Evolutionary conservation across 78 protist genomes (phyloP), one percentile per base, ranked within the genome.

Genomic region (Dictyostelium capitatum): DNA sequence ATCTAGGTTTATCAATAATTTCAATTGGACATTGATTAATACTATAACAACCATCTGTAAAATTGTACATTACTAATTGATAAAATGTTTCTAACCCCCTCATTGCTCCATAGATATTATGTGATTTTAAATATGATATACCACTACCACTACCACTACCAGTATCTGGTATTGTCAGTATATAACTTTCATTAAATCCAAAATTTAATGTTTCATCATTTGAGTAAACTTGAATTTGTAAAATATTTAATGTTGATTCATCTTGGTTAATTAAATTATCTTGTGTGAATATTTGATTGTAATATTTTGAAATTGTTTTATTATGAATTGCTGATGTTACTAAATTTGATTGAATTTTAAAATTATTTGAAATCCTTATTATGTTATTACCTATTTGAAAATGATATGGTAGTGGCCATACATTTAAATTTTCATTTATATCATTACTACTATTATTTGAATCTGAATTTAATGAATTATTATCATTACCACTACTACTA

Each of bases 21-120:
- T 0, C 2, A 80, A 25, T 12, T 17, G 50, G 81, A 32, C 75
- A 67, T 30, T 67, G 25, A 11, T 10, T 65, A 72, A 46, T 53
- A 56, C 6, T 19, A 25, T 59, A 83, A 6, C 53, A 41, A 15
- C 32, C 1, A 19, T 11, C 25, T 17, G 12, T 10, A 41, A 79
- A 70, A 93, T 94, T 83, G 62, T 15, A 92, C 28, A 9, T 1
- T 6, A 98, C 74, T 17, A 98, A 85, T 94, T 98, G 99, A 30
- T 98, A 95, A 23, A 98, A 65, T 30, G 99, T 98, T 70, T 97
- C 98, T 17, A 98, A 78, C 5, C 89, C 99, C 53, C 95, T 89
- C 53, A 96, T 53, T 1, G 92, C 98, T 41, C 99, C 98, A 64
- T 37, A 97, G 15, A 78, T 64, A 6, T 98, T 97, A 17, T 37